Evolutionary conservation across 2,329 filamentous ascomycete species (phyloP), one percentile per base, ranked within the genome.

Genomic region (Colletotrichum sp.): DNA sequence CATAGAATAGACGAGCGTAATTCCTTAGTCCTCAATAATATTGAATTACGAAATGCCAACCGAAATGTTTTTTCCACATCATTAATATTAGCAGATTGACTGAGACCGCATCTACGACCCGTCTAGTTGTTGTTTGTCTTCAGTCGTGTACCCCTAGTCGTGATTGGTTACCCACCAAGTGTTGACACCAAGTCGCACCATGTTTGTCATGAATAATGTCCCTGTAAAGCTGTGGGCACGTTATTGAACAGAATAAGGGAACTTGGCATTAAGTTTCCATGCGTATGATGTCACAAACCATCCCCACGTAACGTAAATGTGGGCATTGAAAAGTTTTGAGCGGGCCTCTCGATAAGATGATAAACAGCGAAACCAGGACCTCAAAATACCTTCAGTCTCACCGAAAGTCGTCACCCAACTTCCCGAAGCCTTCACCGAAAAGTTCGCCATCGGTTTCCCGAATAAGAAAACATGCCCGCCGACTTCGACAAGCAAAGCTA

Each of bases 401-500:
- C 72, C 36, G 67, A 62, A 24, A 32, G 26, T 55, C 13, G 14
- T 30, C 6, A 21, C 2, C 18, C 7, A 18, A 10, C 1, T 3
- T 12, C 28, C 7, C 5, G 3, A 48, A n/a, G 2, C 28, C 8
- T 32, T 59, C 71, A 73, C 58, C 59, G 58, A 38, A 14, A 59
- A 9, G 21, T 2, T 55, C 21, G 18, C 64, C 38, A 66, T 34
- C 9, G n/a, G 1, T 2, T 26, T 13, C 65, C 32, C n/a, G 5
- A 21, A 52, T 3, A 52, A 9, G 34, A 26, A 26, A 43, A 55
- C 3, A 76, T 76, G 74, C 64, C 74, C 1, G 30, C 65, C n/a
- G 85, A 88, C 69, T 89, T 87, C 72, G 87, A 89, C 43, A 86
- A 89, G 55, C 85, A 87, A 77, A 85, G 83, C 75, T 90, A 89